Base-by-base conservation (phyloP, 768 basidiomycete genomes). In the Rhodotorula babjevae region DNA sequence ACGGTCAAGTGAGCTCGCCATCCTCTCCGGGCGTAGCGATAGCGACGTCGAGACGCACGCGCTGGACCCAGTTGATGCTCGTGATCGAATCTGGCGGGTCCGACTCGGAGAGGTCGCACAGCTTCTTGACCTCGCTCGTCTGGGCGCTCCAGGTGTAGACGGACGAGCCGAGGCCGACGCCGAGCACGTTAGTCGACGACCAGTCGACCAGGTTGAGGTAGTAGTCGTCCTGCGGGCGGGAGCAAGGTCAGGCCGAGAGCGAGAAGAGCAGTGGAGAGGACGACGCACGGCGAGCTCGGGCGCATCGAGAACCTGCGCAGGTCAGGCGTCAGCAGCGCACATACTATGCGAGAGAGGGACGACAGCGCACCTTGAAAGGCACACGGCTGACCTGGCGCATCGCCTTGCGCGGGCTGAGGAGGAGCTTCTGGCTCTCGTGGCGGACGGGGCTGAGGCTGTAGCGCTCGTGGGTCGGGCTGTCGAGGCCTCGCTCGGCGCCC, bases 71-170 rank as follows among this genome's bases (percentile, higher is more conserved):
- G 16, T 89, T 88, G 1, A 99, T 86, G 2, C 91, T 92, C 61
- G 91, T 92, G 72, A 96, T 86, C 0, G 87, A 87, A 80, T 94
- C 92, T 19, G 71, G 62, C 53, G 71, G 68, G 57, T 83, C 74
- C 7, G 70, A 75, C 12, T 80, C 79, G 31, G 82, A 72, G 29
- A 97, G 81, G 78, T 98, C 93, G 79, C 92, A 95, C 27, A 99
- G 83, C 79, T 95, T 94, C 40, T 89, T 90, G 9, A 98, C 96
- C 11, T 87, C 87, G 31, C 92, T 92, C 68, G 93, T 96, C 64
- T 92, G 89, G 14, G 95, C 96, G 15, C 90, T 91, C 96, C 96
- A 99, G 2, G 97, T 87, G 79, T 99, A 99, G 21, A 99, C 95
- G 72, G 92, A 93, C 0, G 88, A 84, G 6, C 89, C 91, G 14